A percentile compares a stretch with the other conserved stretches of the same genome.
These are phyloP conservation scores for Periconia digitata DNA, from an alignment of 2,329 filamentous ascomycete species.

Conservation along the genomic window DNA sequence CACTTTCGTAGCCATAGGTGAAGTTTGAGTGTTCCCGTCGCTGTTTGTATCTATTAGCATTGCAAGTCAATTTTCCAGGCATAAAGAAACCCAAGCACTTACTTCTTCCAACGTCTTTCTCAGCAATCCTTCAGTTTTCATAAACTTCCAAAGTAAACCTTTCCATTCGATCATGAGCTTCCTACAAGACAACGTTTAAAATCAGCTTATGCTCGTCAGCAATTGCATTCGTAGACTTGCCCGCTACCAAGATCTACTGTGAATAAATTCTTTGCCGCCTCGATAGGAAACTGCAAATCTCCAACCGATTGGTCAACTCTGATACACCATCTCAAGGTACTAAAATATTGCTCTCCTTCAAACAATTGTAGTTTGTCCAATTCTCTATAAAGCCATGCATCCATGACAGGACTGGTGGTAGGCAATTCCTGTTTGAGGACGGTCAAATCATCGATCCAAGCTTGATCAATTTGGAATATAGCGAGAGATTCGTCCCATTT, in stretches of 20 bases:
- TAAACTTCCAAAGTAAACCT: conserved; percentile 21
- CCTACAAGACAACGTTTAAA: conserved; percentile 2
- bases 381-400: not conserved
- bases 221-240: not conserved
- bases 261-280: conserved; percentile 6
- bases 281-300: conserved; percentile 23
- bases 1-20: conserved; percentile 28
- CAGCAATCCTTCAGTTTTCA: conserved; percentile 25
- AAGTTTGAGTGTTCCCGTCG: conserved; percentile 14
- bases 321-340: conserved; percentile 28
- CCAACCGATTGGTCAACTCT: conserved; percentile 27
- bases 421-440: not conserved
- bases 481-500: conserved; percentile 22
- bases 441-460: conserved; percentile 16
- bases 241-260: conserved; percentile 9
- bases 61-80: not conserved
- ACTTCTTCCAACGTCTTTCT: conserved; percentile 24
- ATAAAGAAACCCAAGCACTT: not conserved
- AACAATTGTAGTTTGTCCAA: not conserved
- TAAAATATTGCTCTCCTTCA: conserved; percentile 4
- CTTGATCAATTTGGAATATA: conserved; percentile 23
- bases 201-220: not conserved
- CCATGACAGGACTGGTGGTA: not conserved
- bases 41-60: conserved; percentile 5
- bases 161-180: conserved; percentile 22